phyloP scores from a whole-genome alignment of 2,329 filamentous ascomycete genomes.

The Calonectria honghensis region DNA sequence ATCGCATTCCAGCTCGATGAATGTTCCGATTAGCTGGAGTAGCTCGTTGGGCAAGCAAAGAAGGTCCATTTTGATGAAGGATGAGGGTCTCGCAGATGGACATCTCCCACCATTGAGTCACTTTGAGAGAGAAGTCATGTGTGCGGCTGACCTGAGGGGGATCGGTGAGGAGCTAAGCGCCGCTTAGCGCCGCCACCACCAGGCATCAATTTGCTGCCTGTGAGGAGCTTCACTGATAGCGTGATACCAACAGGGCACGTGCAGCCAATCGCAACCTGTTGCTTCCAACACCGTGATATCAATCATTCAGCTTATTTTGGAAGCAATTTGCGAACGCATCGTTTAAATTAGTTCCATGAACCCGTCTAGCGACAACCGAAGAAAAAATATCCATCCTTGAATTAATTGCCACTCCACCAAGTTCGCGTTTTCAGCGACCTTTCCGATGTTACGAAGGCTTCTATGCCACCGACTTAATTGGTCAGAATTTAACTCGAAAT shows the following conservation, averaged over 20 bases:
- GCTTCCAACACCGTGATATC: neutral
- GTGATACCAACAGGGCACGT: neutral
- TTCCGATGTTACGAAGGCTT: no score
- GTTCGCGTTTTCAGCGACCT: no score
- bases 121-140: no score
- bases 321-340: no score
- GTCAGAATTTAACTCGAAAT: no score
- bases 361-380: no score
- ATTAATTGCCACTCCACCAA: no score
- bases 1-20: neutral
- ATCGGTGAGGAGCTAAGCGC: neutral
- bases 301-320: no score
- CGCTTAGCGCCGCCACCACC: neutral
- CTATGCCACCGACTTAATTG: no score
- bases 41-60: constrained; percentile 4
- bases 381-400: no score
- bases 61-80: neutral
- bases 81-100: no score
- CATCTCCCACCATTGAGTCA: neutral
- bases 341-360: no score
- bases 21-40: neutral
- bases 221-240: neutral
- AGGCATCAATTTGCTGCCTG: constrained; percentile 2
- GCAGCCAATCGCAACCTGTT: neutral
- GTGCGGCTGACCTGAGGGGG: neutral